Conservation (phyloP, 2,329 filamentous ascomycete genomes). For the Rachicladosporium sp. region DNA sequence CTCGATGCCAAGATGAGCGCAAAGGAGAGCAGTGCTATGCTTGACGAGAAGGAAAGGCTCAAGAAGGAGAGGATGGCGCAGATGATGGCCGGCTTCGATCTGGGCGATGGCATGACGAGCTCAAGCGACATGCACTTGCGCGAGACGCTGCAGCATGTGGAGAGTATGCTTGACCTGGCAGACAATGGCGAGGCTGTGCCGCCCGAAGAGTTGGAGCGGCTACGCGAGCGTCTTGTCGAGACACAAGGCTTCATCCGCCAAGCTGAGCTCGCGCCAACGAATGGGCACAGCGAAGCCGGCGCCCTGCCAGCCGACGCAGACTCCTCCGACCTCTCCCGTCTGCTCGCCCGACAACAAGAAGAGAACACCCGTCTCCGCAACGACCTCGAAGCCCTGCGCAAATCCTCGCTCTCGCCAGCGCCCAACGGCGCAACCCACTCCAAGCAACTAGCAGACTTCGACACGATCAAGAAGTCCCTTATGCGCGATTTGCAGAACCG, state of each 20-base stretch:
- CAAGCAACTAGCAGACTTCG: slow-evolving; percentile 96
- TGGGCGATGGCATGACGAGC: slow-evolving; percentile 85
- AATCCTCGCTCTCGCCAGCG: slow-evolving; percentile 49
- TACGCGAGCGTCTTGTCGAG: slow-evolving; percentile 70
- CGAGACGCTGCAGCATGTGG: slow-evolving; percentile 71
- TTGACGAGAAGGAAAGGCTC: slow-evolving; percentile 96
- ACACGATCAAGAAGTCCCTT: slow-evolving; percentile 98
- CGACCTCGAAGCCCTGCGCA: slow-evolving; percentile 71
- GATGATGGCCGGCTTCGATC: slow-evolving; percentile 99
- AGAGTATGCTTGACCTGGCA: slow-evolving; percentile 64
- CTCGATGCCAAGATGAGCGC: slow-evolving; percentile 93
- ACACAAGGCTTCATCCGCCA: slow-evolving; percentile 88
- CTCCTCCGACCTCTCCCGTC: slow-evolving; percentile 45
- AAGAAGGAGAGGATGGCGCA: slow-evolving; percentile 99
- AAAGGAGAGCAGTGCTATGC: slow-evolving; percentile 76
- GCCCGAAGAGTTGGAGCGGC: slow-evolving; percentile 64
- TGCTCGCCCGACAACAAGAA: slow-evolving; percentile 63
- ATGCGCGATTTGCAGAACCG: slow-evolving; percentile 98
- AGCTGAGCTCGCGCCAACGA: slow-evolving; percentile 73
- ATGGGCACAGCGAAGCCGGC: slow-evolving; percentile 36
- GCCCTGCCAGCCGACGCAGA: slow-evolving; percentile 53
- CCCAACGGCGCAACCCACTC: slow-evolving; percentile 62
- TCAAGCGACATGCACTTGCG: slow-evolving; percentile 81
- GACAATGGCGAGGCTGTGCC: slow-evolving; percentile 66
- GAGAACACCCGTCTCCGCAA: slow-evolving; percentile 73